Evolutionary conservation across 352 stramenopile species (phyloP), one percentile per base, ranked within the genome.

Genomic region (Globisporangium lucens): DNA sequence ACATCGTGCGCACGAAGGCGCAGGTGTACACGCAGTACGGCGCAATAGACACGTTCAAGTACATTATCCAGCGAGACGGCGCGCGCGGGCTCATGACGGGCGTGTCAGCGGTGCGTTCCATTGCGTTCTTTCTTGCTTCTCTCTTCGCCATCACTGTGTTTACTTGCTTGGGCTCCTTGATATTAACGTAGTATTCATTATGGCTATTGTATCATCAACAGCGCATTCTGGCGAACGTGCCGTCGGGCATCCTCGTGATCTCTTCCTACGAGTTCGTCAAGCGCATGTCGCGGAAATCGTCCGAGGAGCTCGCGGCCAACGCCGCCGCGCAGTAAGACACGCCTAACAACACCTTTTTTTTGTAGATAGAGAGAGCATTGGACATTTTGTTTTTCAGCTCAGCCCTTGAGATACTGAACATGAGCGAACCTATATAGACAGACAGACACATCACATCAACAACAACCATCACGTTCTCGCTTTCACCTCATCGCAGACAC

Each of bases 211-310:
- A 61, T 69, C 22, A 66, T 63, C 1, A 43, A 53, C 57, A 96
- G 88, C 86, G 88, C 8, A 70, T 97, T 52, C 74, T 94, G 49
- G 79, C 87, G 3, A 94, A 93, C 76, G 88, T 84, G 1, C 89
- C 89, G 41, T 95, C 87, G 1, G 89, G 89, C 24, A 78, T 95
- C 55, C 77, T 97, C 36, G 80, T 97, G 70, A 85, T 97, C 59
- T 88, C 89, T 15, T 93, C 89, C 27, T 97, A 97, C 74, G 89
- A 97, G 75, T 91, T 96, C 57, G 85, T 97, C 60, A 97, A 97
- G 80, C 87, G 89, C 64, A 81, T 92, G 72, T 92, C 85, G 27
- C 78, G 81, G 61, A 93, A 87, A 67, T 75, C 78, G 17, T 75
- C 78, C 5, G 56, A 74, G 10, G 75, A 88, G 51, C 38, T 70